Evolutionary conservation across 2,329 filamentous ascomycete species (phyloP), one percentile per base, ranked within the genome.

Genomic region (Metarhizium brunneum): DNA sequence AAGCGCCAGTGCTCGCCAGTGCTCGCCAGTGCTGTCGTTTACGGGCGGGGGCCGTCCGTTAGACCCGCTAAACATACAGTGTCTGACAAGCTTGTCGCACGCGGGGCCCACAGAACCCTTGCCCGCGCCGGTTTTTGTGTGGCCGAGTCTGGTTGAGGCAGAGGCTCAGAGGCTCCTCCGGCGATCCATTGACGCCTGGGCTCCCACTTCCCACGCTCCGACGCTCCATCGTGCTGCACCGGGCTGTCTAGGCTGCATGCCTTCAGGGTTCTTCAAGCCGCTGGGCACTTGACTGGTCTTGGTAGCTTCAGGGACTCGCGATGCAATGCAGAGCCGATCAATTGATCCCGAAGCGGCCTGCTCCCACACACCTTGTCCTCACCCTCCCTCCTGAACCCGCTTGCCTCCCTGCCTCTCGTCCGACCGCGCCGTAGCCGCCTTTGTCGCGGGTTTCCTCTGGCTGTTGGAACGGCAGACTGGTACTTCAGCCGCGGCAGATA

Each of bases 1-100:
- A 16, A 50, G 51, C 55, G 54, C 61, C 62, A 57, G 60, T 60
- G 62, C 59, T 66, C 4, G 25, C 25, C 25, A 25, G 25, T 25
- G 25, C 25, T 25, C 55, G 54, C 61, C 62, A 56, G 60, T 60
- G 62, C 59, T 66, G 65, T 63, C 61, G 66, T 40, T 65, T 60
- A 63, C 63, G 63, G 64, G 57, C 47, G 30, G 42, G 13, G 42
- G 52, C 11, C 61, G 62, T 64, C 61, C 29, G n/a, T 50, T 38
- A 29, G 43, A 38, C 54, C 8, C 20, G 45, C 45, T 29, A 25
- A 25, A 35, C 4, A 18, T 47, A 55, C 50, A 55, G 54, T 56
- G 50, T 53, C 54, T 43, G 32, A 35, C 25, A 45, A 35, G 25
- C 42, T 14, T 48, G 11, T 18, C 25, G 45, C 20, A 48, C 45